phyloP scores from a whole-genome alignment of 2,329 filamentous ascomycete genomes.

The Colletotrichum plurivorum region DNA sequence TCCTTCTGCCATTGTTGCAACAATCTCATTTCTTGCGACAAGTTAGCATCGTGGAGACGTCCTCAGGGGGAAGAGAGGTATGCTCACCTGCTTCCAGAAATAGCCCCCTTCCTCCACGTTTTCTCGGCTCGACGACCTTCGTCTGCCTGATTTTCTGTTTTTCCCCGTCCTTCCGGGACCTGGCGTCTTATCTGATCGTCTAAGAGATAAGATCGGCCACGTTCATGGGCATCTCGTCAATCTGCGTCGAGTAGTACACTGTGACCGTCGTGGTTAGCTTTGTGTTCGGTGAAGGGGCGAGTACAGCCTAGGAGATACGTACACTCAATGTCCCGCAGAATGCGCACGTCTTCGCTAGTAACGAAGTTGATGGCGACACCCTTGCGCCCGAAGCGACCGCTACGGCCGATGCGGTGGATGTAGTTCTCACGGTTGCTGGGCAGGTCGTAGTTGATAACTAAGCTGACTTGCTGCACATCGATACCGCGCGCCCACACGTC shows the following conservation, averaged over 20 bases:
- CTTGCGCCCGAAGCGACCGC: slow-evolving; percentile 95
- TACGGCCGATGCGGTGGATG: slow-evolving; percentile 97
- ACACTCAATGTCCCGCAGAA: slow-evolving; percentile 96
- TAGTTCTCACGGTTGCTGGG: slow-evolving; percentile 99
- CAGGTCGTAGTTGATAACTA: slow-evolving; percentile 99
- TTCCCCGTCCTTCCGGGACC: background rate
- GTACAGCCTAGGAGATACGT: slow-evolving; percentile 53
- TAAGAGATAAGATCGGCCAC: slow-evolving; percentile 75
- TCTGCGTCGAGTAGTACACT: slow-evolving; percentile 97
- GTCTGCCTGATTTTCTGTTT: slow-evolving; percentile 6
- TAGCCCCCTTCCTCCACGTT: slow-evolving; percentile 42
- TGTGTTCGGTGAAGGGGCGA: background rate
- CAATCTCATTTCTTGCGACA: slow-evolving; percentile 26
- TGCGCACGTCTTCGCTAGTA: slow-evolving; percentile 97
- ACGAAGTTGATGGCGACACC: slow-evolving; percentile 99
- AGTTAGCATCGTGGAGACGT: background rate
- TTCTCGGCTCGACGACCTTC: slow-evolving; percentile 28
- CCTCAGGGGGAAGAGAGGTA: background rate
- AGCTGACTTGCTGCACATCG: slow-evolving; percentile 96
- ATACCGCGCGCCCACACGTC: slow-evolving; percentile 99
- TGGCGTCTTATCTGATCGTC: slow-evolving; percentile 31
- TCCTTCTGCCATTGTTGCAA: background rate
- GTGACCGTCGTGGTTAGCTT: slow-evolving; percentile 49
- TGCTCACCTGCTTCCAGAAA: slow-evolving; percentile 34
- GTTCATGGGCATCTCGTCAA: slow-evolving; percentile 99